A percentile compares a stretch with the other conserved stretches of the same genome.
Conservation (phyloP, 164 flowering plant species). For the Kalanchoe fedtschenkoi region DNA sequence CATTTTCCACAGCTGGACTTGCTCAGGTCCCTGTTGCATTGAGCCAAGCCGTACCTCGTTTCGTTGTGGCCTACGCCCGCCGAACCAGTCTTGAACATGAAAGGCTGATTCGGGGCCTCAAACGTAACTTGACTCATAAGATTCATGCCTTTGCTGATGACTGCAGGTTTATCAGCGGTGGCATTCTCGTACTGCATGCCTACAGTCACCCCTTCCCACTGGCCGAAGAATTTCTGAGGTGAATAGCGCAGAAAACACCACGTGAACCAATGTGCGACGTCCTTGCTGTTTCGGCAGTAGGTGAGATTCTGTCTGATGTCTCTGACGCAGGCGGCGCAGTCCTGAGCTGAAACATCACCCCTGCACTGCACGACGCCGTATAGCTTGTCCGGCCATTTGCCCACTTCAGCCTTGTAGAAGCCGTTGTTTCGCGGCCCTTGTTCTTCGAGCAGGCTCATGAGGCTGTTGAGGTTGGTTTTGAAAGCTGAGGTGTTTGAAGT, state of each 20-base stretch:
- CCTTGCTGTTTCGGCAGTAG: constrained; percentile 11
- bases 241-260: constrained; percentile 20
- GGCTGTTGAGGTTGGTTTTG: constrained; percentile 12
- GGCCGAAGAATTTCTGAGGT: constrained; percentile 12
- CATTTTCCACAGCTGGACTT: constrained; percentile 12
- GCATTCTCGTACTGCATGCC: not conserved
- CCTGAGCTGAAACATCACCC: constrained; percentile 13
- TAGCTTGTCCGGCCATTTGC: constrained; percentile 3
- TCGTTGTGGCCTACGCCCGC: constrained; percentile 13
- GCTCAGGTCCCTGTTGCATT: constrained; percentile 19
- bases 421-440: constrained; percentile 10
- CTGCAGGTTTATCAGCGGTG: not conserved
- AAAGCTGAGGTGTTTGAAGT: constrained; percentile 8
- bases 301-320: not conserved
- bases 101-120: not conserved
- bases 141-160: not conserved
- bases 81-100: constrained; percentile 12
- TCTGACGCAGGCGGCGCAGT: constrained; percentile 13
- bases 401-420: constrained; percentile 13
- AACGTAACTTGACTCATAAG: not conserved
- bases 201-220: not conserved
- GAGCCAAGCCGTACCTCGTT: constrained; percentile 22
- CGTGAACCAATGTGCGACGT: constrained; percentile 9
- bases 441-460: constrained; percentile 7
- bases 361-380: constrained; percentile 20